Percentiles rank a stretch among this genome's conserved stretches.
phyloP scores from a whole-genome alignment of 805 yeast genomes.

The Candida silvatica region DNA sequence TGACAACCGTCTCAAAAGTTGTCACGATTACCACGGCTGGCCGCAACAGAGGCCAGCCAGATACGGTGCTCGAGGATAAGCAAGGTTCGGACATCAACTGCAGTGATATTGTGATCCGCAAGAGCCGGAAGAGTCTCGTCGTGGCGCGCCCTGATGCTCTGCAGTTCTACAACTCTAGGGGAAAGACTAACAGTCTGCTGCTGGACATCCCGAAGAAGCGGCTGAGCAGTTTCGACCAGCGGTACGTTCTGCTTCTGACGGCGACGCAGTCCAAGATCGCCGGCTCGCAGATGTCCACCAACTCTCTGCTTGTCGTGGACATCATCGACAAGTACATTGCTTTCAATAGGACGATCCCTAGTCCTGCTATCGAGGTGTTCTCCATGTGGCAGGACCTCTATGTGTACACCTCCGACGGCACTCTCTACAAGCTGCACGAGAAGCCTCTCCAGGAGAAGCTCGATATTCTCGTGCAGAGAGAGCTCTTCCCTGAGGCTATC shows the following conservation, averaged over 20 bases:
- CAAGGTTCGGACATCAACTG: conserved; percentile 45
- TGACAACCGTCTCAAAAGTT: conserved; percentile 67
- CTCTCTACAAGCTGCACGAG: conserved; percentile 60
- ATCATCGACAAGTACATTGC: conserved; percentile 60
- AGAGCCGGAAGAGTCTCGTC: conserved; percentile 31
- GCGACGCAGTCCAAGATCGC: conserved; percentile 31
- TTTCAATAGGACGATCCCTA: conserved; percentile 59
- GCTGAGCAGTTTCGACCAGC: conserved; percentile 31
- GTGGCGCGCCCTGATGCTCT: conserved; percentile 61
- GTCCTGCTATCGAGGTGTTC: conserved; percentile 52
- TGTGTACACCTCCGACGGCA: conserved; percentile 67
- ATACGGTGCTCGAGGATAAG: conserved; percentile 33
- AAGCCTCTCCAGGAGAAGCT: conserved; percentile 60
- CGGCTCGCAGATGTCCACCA: conserved; percentile 27
- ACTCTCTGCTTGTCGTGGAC: conserved; percentile 62
- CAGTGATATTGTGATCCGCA: conserved; percentile 24
- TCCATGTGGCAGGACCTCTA: conserved; percentile 47
- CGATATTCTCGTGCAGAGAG: conserved; percentile 58
- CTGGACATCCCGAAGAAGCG: conserved; percentile 50
- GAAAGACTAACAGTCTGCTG: conserved; percentile 44
- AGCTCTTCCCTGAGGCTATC: conserved; percentile 65
- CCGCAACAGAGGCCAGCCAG: conserved; percentile 60
- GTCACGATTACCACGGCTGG: conserved; percentile 72
- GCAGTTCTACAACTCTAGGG: conserved; percentile 49
- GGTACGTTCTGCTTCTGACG: conserved; percentile 48